Evolutionary conservation across 2,329 filamentous ascomycete genomes (phyloP).

Genomic region (Penicillium hesseltinei): DNA sequence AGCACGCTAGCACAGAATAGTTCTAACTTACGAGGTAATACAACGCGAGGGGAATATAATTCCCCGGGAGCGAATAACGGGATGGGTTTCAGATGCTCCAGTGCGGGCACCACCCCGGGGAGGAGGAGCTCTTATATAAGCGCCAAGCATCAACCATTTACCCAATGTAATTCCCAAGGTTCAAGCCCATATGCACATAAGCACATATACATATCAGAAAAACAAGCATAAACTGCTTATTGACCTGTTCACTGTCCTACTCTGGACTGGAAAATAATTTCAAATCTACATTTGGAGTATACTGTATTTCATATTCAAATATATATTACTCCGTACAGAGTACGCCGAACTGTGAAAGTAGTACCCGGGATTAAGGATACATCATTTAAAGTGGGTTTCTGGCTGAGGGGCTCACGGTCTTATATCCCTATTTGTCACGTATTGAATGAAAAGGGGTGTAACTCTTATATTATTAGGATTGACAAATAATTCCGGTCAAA

Average conservation of each 20-base stretch:
- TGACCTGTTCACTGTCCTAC: background rate
- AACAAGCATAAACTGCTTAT: background rate
- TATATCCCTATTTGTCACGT: background rate
- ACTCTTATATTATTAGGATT: background rate
- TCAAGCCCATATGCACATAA: background rate
- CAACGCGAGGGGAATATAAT: conserved; percentile 10
- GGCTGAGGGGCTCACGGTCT: background rate
- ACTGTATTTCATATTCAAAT: background rate
- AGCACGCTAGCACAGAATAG: background rate
- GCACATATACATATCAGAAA: background rate
- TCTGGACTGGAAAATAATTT: background rate
- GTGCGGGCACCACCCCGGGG: background rate
- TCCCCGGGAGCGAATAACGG: conserved; percentile 2
- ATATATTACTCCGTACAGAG: background rate
- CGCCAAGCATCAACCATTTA: conserved; percentile 6
- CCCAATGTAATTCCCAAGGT: too few species aligned
- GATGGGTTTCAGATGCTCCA: conserved; percentile 1
- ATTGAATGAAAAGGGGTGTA: background rate
- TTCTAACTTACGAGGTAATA: conserved; percentile 9
- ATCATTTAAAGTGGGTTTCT: background rate
- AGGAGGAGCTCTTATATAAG: conserved; percentile 4
- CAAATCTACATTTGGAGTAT: background rate
- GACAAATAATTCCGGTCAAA: background rate
- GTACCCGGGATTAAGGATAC: background rate
- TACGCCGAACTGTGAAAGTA: background rate